Evolutionary conservation across 2,329 filamentous ascomycete genomes (phyloP), one percentile per base, ranked within the genome.

Genomic region (Fusarium secorum): DNA sequence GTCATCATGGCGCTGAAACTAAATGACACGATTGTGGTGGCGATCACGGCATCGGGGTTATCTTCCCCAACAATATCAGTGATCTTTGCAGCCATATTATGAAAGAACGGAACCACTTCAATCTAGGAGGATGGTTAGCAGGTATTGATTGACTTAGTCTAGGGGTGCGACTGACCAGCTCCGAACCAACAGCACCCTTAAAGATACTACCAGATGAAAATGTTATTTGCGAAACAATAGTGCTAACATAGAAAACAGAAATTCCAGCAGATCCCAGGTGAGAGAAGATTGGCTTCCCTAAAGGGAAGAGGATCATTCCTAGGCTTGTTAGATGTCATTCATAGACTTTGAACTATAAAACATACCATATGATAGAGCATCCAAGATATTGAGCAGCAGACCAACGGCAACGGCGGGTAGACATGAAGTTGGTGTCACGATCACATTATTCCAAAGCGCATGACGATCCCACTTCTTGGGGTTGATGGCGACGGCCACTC

Each of bases 221-320:
- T 20, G 94, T 92, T 55, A 99, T 81, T 79, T 99, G 96, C 0
- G 96, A 93, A 42, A 98, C 88, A 70, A 99, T 97, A 62, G 95
- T 98, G 85, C 95, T 98, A 74, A 99, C 93, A 79, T 98, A 99
- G 83, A 98, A 99, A 81, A 99, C 98, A 1, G 96, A 97, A 60
- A 99, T 97, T 28, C 96, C 96, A 61, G 97, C 95, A 1, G 95
- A 91, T 4, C 95, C 96, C 11, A 98, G 88, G 68, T 91, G 88
- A 32, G 91, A 89, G 79, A 99, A 99, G 24, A 97, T 87, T 11
- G 93, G 89, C 69, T 93, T 92, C 11, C 95, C 95, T 1, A 99
- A 86, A 1, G 96, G 96, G 73, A 99, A 99, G 17, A 99, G 83
- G 76, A 98, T 97, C 92, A 97, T 96, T 74, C 93, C 89, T 90